Conservation (phyloP, 2,329 filamentous ascomycete genomes). For the Ascochyta clinopodiicola region DNA sequence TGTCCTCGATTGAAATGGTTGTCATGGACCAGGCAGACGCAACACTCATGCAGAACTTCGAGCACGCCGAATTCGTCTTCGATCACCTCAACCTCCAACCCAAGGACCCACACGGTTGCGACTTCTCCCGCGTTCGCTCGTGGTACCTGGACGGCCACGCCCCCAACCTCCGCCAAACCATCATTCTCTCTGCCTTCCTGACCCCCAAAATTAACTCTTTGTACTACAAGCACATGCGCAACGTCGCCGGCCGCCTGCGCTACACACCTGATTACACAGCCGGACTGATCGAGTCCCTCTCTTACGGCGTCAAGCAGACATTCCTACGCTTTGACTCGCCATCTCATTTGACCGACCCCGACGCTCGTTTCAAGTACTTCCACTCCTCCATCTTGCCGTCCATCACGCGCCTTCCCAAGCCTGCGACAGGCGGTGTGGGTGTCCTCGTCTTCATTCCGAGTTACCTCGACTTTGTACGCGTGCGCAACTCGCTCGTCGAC, state of each 20-base stretch:
- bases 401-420: constrained; percentile 71
- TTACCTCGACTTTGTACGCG: constrained; percentile 92
- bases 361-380: constrained; percentile 91
- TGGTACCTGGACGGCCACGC: constrained; percentile 95
- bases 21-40: constrained; percentile 92
- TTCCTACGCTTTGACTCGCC: constrained; percentile 84
- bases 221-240: constrained; percentile 76
- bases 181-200: constrained; percentile 81
- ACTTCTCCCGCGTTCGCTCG: constrained; percentile 85
- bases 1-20: constrained; percentile 90
- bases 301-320: constrained; percentile 78
- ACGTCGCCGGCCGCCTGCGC: constrained; percentile 80
- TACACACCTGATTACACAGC: constrained; percentile 71
- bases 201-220: constrained; percentile 87
- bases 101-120: constrained; percentile 86
- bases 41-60: constrained; percentile 97
- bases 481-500: constrained; percentile 90
- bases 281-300: constrained; percentile 72
- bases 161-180: constrained; percentile 80
- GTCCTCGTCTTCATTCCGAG: constrained; percentile 89
- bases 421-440: constrained; percentile 62
- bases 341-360: constrained; percentile 77
- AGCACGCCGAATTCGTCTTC: constrained; percentile 91
- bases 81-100: constrained; percentile 90
- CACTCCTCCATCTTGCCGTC: constrained; percentile 78